Percentiles rank a stretch among this genome's conserved stretches.
Conservation (phyloP, 371 early-diverging fungal species). For the Mucor piriformis region DNA sequence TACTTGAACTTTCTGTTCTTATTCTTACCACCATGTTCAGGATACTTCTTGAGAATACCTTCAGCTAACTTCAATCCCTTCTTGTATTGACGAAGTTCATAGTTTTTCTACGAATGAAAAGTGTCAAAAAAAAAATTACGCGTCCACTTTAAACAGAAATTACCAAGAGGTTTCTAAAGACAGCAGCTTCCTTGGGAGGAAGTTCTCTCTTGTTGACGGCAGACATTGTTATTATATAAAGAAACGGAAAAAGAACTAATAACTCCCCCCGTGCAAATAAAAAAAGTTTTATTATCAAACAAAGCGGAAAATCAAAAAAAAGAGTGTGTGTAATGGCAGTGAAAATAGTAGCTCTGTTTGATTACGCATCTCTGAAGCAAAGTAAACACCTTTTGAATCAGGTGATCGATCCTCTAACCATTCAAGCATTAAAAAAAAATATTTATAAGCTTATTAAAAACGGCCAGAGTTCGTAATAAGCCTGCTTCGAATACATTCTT, state of each 20-base stretch:
- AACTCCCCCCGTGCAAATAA: neutral
- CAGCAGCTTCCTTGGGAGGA: constrained; percentile 78
- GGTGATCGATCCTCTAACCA: too few species aligned
- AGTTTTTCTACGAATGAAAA: constrained; percentile 71
- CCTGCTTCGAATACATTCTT: too few species aligned
- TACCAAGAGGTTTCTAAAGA: constrained; percentile 82
- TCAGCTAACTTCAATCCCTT: constrained; percentile 92
- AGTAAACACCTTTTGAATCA: too few species aligned
- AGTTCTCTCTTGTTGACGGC: constrained; percentile 38
- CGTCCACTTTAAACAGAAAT: neutral
- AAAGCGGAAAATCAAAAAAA: too few species aligned
- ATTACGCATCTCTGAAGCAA: too few species aligned
- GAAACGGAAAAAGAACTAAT: constrained; percentile 6
- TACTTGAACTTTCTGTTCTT: neutral
- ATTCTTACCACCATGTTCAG: constrained; percentile 88
- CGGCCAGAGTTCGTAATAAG: too few species aligned
- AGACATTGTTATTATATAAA: constrained; percentile 8
- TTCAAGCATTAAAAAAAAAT: too few species aligned
- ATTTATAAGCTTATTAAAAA: too few species aligned
- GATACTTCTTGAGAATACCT: constrained; percentile 89
- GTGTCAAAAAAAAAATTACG: neutral
- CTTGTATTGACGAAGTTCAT: constrained; percentile 94
- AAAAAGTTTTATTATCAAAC: too few species aligned
- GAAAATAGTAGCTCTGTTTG: too few species aligned
- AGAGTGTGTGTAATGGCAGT: too few species aligned